Conservation (phyloP, 306 rosid species). For the Cicer chorassanicum region DNA sequence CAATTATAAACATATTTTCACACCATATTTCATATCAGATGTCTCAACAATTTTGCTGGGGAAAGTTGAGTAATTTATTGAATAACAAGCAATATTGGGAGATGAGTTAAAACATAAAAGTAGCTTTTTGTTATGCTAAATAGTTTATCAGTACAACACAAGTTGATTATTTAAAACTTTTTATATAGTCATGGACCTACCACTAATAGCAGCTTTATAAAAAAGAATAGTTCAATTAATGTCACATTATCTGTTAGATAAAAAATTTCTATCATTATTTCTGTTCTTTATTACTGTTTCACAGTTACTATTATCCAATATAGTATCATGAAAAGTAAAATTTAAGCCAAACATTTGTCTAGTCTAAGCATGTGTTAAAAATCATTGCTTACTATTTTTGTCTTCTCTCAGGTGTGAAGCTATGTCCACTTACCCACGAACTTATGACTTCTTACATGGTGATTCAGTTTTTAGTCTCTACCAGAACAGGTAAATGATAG, state of each 20-base stretch:
- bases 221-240: not conserved
- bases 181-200: slow-evolving; percentile 1
- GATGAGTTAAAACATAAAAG: slow-evolving; percentile 16
- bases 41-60: not conserved
- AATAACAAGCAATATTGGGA: slow-evolving; percentile 23
- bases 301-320: slow-evolving; percentile 19
- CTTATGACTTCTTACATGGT: slow-evolving; percentile 92
- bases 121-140: not conserved
- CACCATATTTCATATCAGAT: too few species aligned
- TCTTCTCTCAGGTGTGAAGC: slow-evolving; percentile 83
- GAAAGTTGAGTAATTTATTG: slow-evolving; percentile 20
- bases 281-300: slow-evolving; percentile 35
- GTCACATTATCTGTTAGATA: slow-evolving; percentile 27
- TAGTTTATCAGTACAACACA: not conserved
- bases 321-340: slow-evolving; percentile 24
- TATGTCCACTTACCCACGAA: slow-evolving; percentile 93
- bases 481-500: slow-evolving; percentile 64
- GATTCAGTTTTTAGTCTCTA: slow-evolving; percentile 79
- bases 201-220: slow-evolving; percentile 11
- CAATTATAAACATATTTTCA: too few species aligned
- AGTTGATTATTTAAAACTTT: not conserved
- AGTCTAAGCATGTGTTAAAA: slow-evolving; percentile 30
- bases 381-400: slow-evolving; percentile 28
- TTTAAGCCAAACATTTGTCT: not conserved
- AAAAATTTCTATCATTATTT: not conserved